Evolutionary conservation across 352 stramenopile genomes (phyloP).

Genomic region (Pythium guiyangense): DNA sequence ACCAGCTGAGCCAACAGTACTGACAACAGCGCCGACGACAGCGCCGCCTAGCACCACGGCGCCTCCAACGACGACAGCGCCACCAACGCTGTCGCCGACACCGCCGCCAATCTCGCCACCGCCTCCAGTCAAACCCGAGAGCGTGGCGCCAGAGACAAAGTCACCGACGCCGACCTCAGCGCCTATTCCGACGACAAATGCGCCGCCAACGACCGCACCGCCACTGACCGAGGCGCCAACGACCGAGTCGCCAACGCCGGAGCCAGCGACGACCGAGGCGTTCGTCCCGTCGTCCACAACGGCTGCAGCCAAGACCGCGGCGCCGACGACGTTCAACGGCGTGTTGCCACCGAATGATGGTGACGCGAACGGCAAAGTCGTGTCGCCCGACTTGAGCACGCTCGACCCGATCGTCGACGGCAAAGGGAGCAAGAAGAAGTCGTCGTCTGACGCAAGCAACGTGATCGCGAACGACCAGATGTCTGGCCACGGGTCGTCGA

Average conservation of each 20-base stretch:
- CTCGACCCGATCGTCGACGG: slow-evolving; percentile 29
- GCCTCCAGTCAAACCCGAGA: not conserved
- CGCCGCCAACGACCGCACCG: not conserved
- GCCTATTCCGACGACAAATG: slow-evolving; percentile 6
- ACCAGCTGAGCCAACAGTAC: not conserved
- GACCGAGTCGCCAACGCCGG: slow-evolving; percentile 11
- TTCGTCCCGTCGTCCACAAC: not conserved
- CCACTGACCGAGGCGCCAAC: slow-evolving; percentile 6
- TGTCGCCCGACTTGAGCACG: slow-evolving; percentile 17
- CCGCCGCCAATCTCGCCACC: slow-evolving; percentile 8
- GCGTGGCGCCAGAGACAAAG: not conserved
- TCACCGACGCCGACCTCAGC: slow-evolving; percentile 5
- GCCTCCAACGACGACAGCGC: slow-evolving; percentile 5
- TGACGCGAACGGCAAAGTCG: slow-evolving; percentile 10
- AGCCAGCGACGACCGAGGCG: slow-evolving; percentile 5
- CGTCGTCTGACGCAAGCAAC: slow-evolving; percentile 7
- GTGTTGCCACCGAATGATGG: slow-evolving; percentile 4
- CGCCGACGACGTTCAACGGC: not conserved
- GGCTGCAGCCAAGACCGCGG: too few relatives aligned
- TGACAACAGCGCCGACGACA: not conserved
- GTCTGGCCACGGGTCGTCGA: slow-evolving; percentile 15
- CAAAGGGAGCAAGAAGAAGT: slow-evolving; percentile 11
- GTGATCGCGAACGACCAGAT: slow-evolving; percentile 16
- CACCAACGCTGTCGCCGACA: slow-evolving; percentile 6
- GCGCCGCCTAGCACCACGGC: not conserved